Evolutionary conservation across 805 yeast genomes (phyloP).

Genomic region (Metschnikowia gruessii): DNA sequence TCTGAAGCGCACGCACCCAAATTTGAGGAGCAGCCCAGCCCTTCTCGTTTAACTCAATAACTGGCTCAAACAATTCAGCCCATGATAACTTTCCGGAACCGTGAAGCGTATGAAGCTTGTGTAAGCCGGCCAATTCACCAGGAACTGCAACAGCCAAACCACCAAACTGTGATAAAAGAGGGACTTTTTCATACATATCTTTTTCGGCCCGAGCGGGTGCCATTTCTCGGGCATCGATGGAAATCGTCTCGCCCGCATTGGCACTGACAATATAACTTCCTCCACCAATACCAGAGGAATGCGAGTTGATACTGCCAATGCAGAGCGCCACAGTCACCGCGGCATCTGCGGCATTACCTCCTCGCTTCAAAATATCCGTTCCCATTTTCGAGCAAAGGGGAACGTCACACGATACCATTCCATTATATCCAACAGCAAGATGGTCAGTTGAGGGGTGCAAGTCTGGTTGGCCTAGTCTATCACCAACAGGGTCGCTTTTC

Average conservation of each 20-base stretch:
- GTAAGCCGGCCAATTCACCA: conserved; percentile 86
- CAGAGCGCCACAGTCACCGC: conserved; percentile 87
- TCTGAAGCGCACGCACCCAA: conserved; percentile 37
- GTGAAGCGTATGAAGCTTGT: conserved; percentile 53
- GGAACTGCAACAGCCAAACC: conserved; percentile 91
- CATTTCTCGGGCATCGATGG: conserved; percentile 84
- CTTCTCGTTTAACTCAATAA: conserved; percentile 54
- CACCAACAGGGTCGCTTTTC: conserved; percentile 19
- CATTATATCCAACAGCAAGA: conserved; percentile 42
- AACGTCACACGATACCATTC: conserved; percentile 68
- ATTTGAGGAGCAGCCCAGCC: conserved; percentile 44
- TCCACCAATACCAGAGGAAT: conserved; percentile 90
- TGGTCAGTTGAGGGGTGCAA: conserved; percentile 41
- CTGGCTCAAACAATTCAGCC: conserved; percentile 73
- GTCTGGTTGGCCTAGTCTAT: conserved; percentile 34
- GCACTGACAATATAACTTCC: conserved; percentile 67
- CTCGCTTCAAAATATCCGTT: conserved; percentile 46
- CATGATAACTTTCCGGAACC: conserved; percentile 73
- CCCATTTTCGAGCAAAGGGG: conserved; percentile 65
- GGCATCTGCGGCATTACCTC: conserved; percentile 92
- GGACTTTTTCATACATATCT: conserved; percentile 59
- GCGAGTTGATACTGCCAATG: conserved; percentile 78
- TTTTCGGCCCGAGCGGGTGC: conserved; percentile 67
- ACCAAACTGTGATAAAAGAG: conserved; percentile 59
- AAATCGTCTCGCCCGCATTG: conserved; percentile 41